A percentile compares a stretch with the other conserved stretches of the same genome.
These are phyloP conservation scores for Serendipita sp. DNA, from an alignment of 768 basidiomycete genomes.

Conservation along the genomic window DNA sequence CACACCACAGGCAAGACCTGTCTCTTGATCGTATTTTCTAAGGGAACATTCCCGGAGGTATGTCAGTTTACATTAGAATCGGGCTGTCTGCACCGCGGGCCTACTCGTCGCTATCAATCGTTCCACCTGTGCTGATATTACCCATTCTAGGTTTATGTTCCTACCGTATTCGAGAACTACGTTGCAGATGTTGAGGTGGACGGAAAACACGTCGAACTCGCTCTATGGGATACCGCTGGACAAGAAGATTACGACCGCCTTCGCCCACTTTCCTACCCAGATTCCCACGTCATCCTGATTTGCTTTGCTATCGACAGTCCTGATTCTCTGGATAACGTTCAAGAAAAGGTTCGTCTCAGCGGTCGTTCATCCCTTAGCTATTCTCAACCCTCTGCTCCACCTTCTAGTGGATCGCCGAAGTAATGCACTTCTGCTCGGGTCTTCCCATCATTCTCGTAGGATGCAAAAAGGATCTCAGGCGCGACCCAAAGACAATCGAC, in stretches of 20 bases:
- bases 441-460: constrained; percentile 95
- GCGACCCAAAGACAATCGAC: constrained; percentile 83
- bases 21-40: constrained; percentile 89
- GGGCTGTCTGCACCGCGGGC: not conserved
- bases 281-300: constrained; percentile 99
- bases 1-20: constrained; percentile 42
- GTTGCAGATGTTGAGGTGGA: constrained; percentile 98
- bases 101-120: not conserved
- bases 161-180: constrained; percentile 99
- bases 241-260: constrained; percentile 99
- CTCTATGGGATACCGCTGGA: constrained; percentile 99
- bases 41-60: constrained; percentile 93
- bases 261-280: constrained; percentile 92
- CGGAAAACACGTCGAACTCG: constrained; percentile 94
- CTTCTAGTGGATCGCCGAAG: constrained; percentile 90
- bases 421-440: constrained; percentile 91
- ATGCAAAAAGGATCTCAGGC: constrained; percentile 96
- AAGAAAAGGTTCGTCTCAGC: constrained; percentile 73
- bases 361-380: not conserved
- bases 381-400: constrained; percentile 5
- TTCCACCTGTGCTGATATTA: not conserved
- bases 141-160: constrained; percentile 75
- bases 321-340: constrained; percentile 97
- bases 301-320: constrained; percentile 98
- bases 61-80: constrained; percentile 4